A percentile compares a stretch with the other conserved stretches of the same genome.
Conservation (phyloP, 2,329 filamentous ascomycete genomes). For the Fusarium continuum region DNA sequence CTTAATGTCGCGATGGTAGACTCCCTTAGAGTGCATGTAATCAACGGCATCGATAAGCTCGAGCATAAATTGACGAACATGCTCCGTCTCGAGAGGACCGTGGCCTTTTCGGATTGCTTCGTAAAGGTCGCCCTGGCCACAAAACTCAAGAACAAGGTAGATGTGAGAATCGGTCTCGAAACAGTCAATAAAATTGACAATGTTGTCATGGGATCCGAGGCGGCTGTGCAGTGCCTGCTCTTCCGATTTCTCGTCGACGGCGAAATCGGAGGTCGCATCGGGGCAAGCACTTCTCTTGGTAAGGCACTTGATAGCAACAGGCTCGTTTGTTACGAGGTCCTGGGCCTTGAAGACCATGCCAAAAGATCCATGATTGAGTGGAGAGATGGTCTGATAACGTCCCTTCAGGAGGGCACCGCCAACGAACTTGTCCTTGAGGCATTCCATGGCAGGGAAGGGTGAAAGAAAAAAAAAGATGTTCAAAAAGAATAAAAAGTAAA, state of each 20-base stretch:
- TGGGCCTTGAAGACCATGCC: constrained; percentile 97
- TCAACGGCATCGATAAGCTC: constrained; percentile 89
- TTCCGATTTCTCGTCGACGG: constrained; percentile 84
- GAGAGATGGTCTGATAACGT: constrained; percentile 89
- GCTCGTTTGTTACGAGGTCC: constrained; percentile 78
- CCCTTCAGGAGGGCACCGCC: constrained; percentile 83
- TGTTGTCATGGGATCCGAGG: constrained; percentile 84
- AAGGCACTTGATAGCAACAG: constrained; percentile 95
- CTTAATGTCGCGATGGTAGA: constrained; percentile 98
- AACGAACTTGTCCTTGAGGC: constrained; percentile 83
- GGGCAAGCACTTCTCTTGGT: constrained; percentile 78
- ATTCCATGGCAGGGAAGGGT: constrained; percentile 70
- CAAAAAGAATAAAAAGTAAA: constrained; percentile 29
- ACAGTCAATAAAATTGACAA: constrained; percentile 89
- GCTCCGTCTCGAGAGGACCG: constrained; percentile 92
- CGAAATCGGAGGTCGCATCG: constrained; percentile 69
- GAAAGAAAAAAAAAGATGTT: constrained; percentile 25
- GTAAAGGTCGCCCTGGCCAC: constrained; percentile 93
- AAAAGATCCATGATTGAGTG: constrained; percentile 98
- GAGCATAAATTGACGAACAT: constrained; percentile 97
- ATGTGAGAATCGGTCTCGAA: constrained; percentile 92
- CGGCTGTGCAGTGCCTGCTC: constrained; percentile 82
- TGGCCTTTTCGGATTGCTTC: constrained; percentile 92
- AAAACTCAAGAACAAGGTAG: constrained; percentile 95
- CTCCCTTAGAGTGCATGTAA: constrained; percentile 88